Evolutionary conservation across 2,329 filamentous ascomycete genomes (phyloP).

Genomic region (Neoscytalidium dimidiatum): DNA sequence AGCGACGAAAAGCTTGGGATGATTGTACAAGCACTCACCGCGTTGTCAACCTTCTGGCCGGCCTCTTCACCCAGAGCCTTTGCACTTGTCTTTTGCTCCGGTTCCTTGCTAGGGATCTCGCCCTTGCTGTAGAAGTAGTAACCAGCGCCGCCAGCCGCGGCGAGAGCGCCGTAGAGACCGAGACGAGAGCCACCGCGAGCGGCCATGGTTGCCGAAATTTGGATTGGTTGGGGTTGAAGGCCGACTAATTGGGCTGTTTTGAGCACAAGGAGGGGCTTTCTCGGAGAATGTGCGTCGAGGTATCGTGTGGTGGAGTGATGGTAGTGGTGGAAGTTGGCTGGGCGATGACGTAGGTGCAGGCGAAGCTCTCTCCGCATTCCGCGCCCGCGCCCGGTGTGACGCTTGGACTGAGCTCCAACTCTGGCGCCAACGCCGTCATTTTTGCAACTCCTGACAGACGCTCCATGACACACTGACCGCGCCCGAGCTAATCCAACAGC

Average conservation of each 20-base stretch:
- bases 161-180: background rate
- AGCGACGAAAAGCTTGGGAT: background rate
- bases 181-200: constrained; percentile 5
- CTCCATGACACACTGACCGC: background rate
- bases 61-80: constrained; percentile 50
- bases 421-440: background rate
- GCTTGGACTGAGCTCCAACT: background rate
- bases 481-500: background rate
- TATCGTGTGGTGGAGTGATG: background rate
- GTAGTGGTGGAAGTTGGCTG: background rate
- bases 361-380: constrained; percentile 14
- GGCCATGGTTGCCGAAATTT: constrained; percentile 12
- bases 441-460: background rate
- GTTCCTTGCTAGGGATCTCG: constrained; percentile 63
- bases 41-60: constrained; percentile 56
- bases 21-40: constrained; percentile 56
- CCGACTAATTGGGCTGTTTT: background rate
- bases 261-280: background rate
- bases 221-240: background rate
- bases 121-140: constrained; percentile 90
- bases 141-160: constrained; percentile 56
- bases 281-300: background rate
- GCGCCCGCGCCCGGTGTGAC: background rate
- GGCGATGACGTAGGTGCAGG: background rate
- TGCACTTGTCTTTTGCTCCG: constrained; percentile 65